Percentiles rank a stretch among this genome's conserved stretches.
Evolutionary conservation across 2,329 filamentous ascomycete genomes (phyloP).

Genomic region (Apiospora saccharicola): DNA sequence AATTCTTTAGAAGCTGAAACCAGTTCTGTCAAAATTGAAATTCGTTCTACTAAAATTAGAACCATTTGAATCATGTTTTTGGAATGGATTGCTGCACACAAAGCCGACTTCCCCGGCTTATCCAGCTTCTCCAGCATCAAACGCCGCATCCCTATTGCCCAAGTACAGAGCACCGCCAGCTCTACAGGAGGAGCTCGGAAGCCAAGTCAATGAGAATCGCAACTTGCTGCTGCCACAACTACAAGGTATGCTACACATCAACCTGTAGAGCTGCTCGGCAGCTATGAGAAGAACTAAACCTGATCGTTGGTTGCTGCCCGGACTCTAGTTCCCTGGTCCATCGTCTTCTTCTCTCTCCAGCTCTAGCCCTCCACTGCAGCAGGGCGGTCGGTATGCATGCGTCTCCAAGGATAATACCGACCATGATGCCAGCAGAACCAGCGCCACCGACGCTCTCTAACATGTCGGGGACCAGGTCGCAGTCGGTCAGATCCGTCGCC

Average conservation of each 20-base stretch:
- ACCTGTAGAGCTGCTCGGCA: too few relatives aligned
- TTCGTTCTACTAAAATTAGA: too few relatives aligned
- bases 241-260: too few relatives aligned
- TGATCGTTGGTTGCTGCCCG: neutral
- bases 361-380: slow-evolving; percentile 31
- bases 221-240: too few relatives aligned
- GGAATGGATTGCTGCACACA: too few relatives aligned
- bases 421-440: slow-evolving; percentile 45
- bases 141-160: slow-evolving; percentile 61
- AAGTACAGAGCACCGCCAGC: slow-evolving; percentile 62
- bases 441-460: slow-evolving; percentile 44
- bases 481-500: too few relatives aligned
- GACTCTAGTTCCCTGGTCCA: neutral
- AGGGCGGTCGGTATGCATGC: slow-evolving; percentile 31
- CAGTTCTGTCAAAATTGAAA: too few relatives aligned
- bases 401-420: slow-evolving; percentile 43
- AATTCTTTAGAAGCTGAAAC: too few relatives aligned
- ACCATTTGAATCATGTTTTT: too few relatives aligned
- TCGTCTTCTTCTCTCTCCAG: slow-evolving; percentile 23
- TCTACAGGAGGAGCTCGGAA: slow-evolving; percentile 62
- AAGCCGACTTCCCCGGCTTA: too few relatives aligned
- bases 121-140: neutral
- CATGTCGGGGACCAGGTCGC: slow-evolving; percentile 50
- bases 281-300: too few relatives aligned
- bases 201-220: slow-evolving; percentile 46